A percentile compares a stretch with the other conserved stretches of the same genome.
These are phyloP conservation scores for Phaeomoniella chlamydospora DNA, from an alignment of 2,329 filamentous ascomycete genomes.

Conservation along the genomic window DNA sequence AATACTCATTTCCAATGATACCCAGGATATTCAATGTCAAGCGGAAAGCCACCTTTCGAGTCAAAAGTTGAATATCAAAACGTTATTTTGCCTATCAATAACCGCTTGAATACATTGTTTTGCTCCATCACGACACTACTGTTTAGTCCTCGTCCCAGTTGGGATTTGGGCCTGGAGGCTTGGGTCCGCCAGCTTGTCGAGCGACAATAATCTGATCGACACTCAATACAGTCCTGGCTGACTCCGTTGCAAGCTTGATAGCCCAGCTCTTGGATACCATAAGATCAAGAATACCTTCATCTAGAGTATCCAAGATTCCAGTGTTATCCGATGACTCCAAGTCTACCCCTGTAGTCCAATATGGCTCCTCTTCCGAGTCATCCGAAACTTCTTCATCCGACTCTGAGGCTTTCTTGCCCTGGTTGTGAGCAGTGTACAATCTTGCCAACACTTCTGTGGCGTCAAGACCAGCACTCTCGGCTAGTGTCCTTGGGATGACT, in stretches of 20 bases:
- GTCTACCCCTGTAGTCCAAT: slow-evolving; percentile 87
- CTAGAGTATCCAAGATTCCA: slow-evolving; percentile 71
- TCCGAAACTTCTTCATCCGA: slow-evolving; percentile 9
- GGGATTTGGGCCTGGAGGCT: slow-evolving; percentile 87
- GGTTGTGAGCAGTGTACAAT: slow-evolving; percentile 83
- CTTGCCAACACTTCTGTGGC: slow-evolving; percentile 91
- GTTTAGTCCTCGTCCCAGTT: slow-evolving; percentile 54
- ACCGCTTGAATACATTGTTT: background rate
- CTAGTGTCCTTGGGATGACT: slow-evolving; percentile 83
- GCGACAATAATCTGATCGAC: slow-evolving; percentile 99
- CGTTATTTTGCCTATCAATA: no score
- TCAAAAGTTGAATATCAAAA: no score
- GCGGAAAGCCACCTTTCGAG: no score
- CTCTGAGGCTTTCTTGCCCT: slow-evolving; percentile 12
- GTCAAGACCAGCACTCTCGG: slow-evolving; percentile 88
- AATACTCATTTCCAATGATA: background rate
- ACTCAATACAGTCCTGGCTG: slow-evolving; percentile 81
- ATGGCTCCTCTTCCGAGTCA: slow-evolving; percentile 45
- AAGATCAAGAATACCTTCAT: slow-evolving; percentile 83
- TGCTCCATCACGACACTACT: background rate
- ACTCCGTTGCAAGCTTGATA: slow-evolving; percentile 90
- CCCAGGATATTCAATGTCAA: no score
- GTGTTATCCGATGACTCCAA: slow-evolving; percentile 74
- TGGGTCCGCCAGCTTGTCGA: slow-evolving; percentile 89
- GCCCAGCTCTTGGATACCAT: slow-evolving; percentile 91